phyloP scores from a whole-genome alignment of 2,329 filamentous ascomycete species.

The Clarireedia homoeocarpa region DNA sequence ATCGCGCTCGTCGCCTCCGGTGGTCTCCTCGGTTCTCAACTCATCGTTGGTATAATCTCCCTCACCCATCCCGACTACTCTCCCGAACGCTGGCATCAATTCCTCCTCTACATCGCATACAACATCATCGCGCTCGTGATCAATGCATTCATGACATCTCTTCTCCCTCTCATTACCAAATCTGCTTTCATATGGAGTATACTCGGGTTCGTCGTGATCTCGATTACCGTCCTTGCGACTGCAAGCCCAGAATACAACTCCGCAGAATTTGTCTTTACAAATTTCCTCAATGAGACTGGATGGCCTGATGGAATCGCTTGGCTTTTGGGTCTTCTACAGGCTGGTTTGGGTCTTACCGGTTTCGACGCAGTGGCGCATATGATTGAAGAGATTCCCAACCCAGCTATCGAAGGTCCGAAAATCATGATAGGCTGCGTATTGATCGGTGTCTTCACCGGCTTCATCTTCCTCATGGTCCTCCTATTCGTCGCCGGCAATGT shows the following conservation, averaged over 20 bases:
- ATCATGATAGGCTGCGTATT: constrained; percentile 41
- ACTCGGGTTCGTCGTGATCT: constrained; percentile 41
- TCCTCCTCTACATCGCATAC: constrained; percentile 44
- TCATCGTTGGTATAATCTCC: constrained; percentile 45
- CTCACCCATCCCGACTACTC: constrained; percentile 42
- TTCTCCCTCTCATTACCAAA: constrained; percentile 42
- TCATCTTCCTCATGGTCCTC: constrained; percentile 23
- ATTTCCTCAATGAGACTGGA: constrained; percentile 47
- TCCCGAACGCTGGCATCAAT: constrained; percentile 35
- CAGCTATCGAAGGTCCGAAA: constrained; percentile 41
- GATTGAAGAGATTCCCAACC: constrained; percentile 47
- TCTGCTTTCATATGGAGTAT: constrained; percentile 46
- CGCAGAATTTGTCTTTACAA: constrained; percentile 44
- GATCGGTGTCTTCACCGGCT: constrained; percentile 39
- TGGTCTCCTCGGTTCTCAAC: constrained; percentile 45
- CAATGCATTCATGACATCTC: constrained; percentile 42
- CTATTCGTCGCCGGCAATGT: constrained; percentile 26
- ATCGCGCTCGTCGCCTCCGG: constrained; percentile 42
- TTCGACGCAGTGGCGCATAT: constrained; percentile 34
- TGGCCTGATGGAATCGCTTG: constrained; percentile 43
- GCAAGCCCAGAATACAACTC: constrained; percentile 43
- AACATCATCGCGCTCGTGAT: constrained; percentile 36
- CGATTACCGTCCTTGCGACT: constrained; percentile 43
- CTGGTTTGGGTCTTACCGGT: constrained; percentile 45
- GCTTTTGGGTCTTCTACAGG: constrained; percentile 45